A percentile compares a stretch with the other conserved stretches of the same genome.
Conservation (phyloP, 2,329 filamentous ascomycete species). For the Lachnellula arida region DNA sequence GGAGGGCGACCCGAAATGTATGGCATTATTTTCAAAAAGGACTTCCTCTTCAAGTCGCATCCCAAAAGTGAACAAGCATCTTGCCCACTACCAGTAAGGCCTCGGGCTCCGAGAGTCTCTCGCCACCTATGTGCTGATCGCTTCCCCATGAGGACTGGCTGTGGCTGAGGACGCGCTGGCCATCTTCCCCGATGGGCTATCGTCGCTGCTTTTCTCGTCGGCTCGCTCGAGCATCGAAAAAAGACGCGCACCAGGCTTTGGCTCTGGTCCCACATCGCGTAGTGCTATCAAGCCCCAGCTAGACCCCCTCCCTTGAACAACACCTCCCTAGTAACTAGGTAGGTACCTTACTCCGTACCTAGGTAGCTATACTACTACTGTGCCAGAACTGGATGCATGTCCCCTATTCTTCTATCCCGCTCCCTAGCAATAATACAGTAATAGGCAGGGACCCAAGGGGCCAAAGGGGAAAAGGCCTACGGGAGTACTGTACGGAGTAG, state of each 20-base stretch:
- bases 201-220: constrained; percentile 6
- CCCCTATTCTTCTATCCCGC: background rate
- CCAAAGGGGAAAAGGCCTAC: background rate
- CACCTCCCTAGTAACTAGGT: background rate
- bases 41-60: background rate
- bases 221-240: background rate
- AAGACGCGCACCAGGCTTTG: background rate
- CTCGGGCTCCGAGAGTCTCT: background rate
- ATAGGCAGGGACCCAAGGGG: background rate
- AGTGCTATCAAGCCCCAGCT: background rate
- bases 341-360: background rate
- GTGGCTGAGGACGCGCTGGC: constrained; percentile 10
- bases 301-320: background rate
- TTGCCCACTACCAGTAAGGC: background rate
- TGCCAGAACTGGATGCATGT: too few species aligned
- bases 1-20: background rate
- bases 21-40: background rate
- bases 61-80: background rate
- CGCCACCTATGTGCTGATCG: constrained; percentile 9
- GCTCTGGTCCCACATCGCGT: background rate
- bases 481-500: background rate
- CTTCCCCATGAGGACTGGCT: constrained; percentile 7
- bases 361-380: too few species aligned
- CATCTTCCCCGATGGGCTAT: background rate
- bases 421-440: background rate